phyloP scores from a whole-genome alignment of 768 basidiomycete genomes.

The Sarcodon aspratus region DNA sequence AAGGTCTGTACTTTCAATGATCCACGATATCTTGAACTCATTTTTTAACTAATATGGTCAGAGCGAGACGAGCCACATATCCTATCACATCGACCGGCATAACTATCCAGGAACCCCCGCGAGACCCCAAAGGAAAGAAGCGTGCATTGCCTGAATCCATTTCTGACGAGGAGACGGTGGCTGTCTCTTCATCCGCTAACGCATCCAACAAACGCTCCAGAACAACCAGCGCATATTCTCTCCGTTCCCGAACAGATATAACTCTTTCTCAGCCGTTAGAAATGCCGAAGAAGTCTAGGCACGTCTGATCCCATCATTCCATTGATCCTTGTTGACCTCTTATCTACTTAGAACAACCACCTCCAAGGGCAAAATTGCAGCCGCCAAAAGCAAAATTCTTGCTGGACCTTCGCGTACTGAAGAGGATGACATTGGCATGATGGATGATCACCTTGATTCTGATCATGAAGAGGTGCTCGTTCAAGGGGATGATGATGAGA shows the following conservation, averaged over 20 bases:
- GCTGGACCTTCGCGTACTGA: slow-evolving; percentile 51
- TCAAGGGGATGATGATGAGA: slow-evolving; percentile 32
- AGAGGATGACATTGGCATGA: slow-evolving; percentile 71
- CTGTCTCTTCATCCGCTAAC: slow-evolving; percentile 22
- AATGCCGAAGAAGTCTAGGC: slow-evolving; percentile 76
- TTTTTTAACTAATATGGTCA: slow-evolving; percentile 15
- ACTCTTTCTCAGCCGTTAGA: slow-evolving; percentile 28
- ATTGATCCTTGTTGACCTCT: slow-evolving; percentile 6
- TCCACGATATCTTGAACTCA: slow-evolving; percentile 2
- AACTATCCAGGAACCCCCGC: slow-evolving; percentile 66
- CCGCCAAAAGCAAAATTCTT: slow-evolving; percentile 21
- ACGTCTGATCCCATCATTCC: slow-evolving; percentile 3
- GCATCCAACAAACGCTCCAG: slow-evolving; percentile 53
- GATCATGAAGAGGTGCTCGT: slow-evolving; percentile 35
- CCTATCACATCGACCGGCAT: slow-evolving; percentile 28
- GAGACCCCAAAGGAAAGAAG: slow-evolving; percentile 87
- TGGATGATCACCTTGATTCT: slow-evolving; percentile 40
- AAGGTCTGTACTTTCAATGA: slow-evolving; percentile 39
- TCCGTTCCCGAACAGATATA: slow-evolving; percentile 44
- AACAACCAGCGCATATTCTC: slow-evolving; percentile 44
- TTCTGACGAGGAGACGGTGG: slow-evolving; percentile 53
- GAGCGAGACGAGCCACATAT: slow-evolving; percentile 48
- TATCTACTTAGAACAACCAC: slow-evolving; percentile 28
- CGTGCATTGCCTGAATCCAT: slow-evolving; percentile 65
- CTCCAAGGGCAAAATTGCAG: slow-evolving; percentile 43